Base-by-base conservation (phyloP, 2,329 filamentous ascomycete species). In the Rutstroemia sp. region DNA sequence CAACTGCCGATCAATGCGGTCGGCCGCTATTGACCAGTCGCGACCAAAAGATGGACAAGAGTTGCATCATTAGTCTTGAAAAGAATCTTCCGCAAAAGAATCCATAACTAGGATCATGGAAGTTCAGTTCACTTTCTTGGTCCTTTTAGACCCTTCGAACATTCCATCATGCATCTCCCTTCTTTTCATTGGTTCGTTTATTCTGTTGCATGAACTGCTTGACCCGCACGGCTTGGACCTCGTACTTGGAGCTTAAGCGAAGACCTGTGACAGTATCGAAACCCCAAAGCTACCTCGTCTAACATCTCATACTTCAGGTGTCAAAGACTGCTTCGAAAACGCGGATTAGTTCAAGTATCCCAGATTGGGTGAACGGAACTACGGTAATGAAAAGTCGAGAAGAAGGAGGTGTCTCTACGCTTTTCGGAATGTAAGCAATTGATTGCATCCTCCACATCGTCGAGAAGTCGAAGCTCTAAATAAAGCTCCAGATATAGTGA, bases 241-340 rank as follows among this genome's bases (percentile, higher is more conserved):
- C 41, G 42, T 44, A 47, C n/a, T 48, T 37, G 21, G 42, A 25
- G 41, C 37, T 21, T 65, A 65, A 67, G 66, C 66, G 66, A 68
- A 53, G 18, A 44, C 59, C 61, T 67, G 65, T 62, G 63, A 67
- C 66, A 60, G 59, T 58, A 56, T 57, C 66, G 66, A 67, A 68
- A 68, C 66, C 59, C 57, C 56, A 45, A 61, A 52, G 58, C 53
- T 63, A 60, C 61, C 58, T 64, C 61, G 61, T 59, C 64, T 59
- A 61, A 60, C 52, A 55, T 57, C 65, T 66, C 58, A 59, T 54
- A 51, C 19, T 27, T 25, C 16, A 37, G 45, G 56, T 54, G 37
- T 42, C 45, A 48, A 41, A 57, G 56, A 57, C 50, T 57, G 38
- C 58, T 59, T 61, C 52, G 18, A 42, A 21, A 18, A 18, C 56